These are phyloP conservation scores for Mycena haematopus DNA, from an alignment of 768 basidiomycete genomes.

Conservation along the genomic window DNA sequence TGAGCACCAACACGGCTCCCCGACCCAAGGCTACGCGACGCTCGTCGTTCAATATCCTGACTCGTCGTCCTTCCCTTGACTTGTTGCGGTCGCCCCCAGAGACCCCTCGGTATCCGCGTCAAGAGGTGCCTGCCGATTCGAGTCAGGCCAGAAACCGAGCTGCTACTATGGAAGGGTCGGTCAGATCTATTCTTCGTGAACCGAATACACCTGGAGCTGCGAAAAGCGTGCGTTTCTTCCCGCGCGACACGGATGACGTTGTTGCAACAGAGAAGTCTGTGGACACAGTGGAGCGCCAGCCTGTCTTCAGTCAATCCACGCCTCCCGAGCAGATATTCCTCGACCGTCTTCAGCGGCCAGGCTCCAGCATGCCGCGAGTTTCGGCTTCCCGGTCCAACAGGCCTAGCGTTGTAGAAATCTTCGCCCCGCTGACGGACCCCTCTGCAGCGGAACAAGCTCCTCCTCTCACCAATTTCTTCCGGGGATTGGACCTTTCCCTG, in stretches of 20 bases:
- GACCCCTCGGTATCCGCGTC: conserved; percentile 21
- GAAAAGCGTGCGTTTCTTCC: conserved; percentile 79
- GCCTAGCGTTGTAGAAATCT: conserved; percentile 57
- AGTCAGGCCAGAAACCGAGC: conserved; percentile 32
- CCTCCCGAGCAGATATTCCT: conserved; percentile 35
- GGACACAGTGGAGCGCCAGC: conserved; percentile 18
- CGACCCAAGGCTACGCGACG: conserved; percentile 27
- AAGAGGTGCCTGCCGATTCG: conserved; percentile 33
- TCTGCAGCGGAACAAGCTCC: conserved; percentile 39
- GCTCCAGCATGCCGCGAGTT: conserved; percentile 38
- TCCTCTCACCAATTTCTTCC: conserved; percentile 58
- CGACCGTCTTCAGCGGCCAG: conserved; percentile 37
- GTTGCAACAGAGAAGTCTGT: conserved; percentile 43
- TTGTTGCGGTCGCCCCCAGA: conserved; percentile 36
- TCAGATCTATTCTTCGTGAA: conserved; percentile 78
- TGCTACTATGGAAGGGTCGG: conserved; percentile 47
- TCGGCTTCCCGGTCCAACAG: conserved; percentile 43
- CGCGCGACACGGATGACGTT: conserved; percentile 65
- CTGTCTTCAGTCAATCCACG: conserved; percentile 33
- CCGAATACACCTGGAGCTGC: conserved; percentile 75
- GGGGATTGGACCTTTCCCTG: conserved; percentile 48
- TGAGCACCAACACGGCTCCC: conserved; percentile 15
- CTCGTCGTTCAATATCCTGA: conserved; percentile 29
- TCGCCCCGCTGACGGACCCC: conserved; percentile 46
- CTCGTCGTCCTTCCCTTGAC: conserved; percentile 43